Evolutionary conservation across 306 rosid species (phyloP).

Genomic region (Delonix regia): DNA sequence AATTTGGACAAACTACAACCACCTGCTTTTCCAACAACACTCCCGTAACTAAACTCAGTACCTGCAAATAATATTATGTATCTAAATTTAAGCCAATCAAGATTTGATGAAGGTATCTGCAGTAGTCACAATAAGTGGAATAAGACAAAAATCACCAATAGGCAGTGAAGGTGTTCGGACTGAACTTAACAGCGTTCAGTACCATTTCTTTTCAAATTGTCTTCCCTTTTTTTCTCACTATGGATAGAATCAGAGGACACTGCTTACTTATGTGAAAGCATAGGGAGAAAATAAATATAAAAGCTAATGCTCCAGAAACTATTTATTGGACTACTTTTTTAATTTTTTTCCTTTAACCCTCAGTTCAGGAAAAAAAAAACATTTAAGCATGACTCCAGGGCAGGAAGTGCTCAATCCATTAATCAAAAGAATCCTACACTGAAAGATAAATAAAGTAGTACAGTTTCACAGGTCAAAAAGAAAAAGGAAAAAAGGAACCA

Average conservation of each 20-base stretch:
- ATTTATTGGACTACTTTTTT: background rate
- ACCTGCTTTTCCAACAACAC: conserved; percentile 90
- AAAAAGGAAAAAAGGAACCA: background rate
- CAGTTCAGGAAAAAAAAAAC: background rate
- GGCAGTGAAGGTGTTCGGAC: background rate
- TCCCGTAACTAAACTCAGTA: conserved; percentile 73
- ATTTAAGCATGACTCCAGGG: background rate
- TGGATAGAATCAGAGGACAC: background rate
- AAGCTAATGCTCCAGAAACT: background rate
- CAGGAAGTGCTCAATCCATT: background rate
- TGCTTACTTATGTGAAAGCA: background rate
- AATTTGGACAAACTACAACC: conserved; percentile 73
- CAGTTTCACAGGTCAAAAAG: background rate
- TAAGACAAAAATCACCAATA: background rate
- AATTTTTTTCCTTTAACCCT: too few relatives aligned
- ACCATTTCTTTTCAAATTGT: conserved; percentile 1
- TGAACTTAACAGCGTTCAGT: background rate
- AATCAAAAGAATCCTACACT: background rate
- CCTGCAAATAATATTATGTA: conserved; percentile 57
- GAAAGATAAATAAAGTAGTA: background rate
- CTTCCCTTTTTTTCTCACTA: conserved; percentile 8
- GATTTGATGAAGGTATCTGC: conserved; percentile 20
- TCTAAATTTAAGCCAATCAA: conserved; percentile 24
- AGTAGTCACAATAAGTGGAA: background rate
- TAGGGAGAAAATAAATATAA: background rate